A percentile compares a stretch with the other conserved stretches of the same genome.
phyloP scores from a whole-genome alignment of 768 basidiomycete genomes.

The Porphyrellus cyaneotinctus region DNA sequence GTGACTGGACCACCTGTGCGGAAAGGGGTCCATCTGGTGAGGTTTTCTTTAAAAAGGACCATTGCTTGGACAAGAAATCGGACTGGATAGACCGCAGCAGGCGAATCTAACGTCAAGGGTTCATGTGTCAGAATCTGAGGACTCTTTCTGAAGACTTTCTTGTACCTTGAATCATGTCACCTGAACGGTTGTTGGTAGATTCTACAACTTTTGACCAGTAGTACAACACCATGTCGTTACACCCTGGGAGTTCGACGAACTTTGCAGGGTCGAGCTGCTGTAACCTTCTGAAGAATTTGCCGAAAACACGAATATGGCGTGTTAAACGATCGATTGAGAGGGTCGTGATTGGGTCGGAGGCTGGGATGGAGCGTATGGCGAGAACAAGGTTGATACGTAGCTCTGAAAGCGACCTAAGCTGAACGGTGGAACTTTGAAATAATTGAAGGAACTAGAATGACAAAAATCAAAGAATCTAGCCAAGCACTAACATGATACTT shows the following conservation, averaged over 20 bases:
- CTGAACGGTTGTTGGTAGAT: conserved; percentile 50
- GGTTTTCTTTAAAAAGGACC: conserved; percentile 80
- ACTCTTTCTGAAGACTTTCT: neutral
- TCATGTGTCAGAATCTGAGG: neutral
- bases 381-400: conserved; percentile 54
- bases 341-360: conserved; percentile 35
- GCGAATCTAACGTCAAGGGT: conserved; percentile 45
- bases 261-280: conserved; percentile 56
- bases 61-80: conserved; percentile 80
- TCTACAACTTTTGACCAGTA: conserved; percentile 80
- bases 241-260: conserved; percentile 61
- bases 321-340: conserved; percentile 56
- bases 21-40: conserved; percentile 70
- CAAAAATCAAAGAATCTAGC: conserved; percentile 1
- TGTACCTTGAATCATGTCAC: conserved; percentile 55
- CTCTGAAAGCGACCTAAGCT: conserved; percentile 52
- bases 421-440: conserved; percentile 55
- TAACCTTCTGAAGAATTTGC: conserved; percentile 75
- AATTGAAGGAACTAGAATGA: conserved; percentile 51
- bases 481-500: conserved; percentile 16
- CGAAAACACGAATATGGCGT: conserved; percentile 65
- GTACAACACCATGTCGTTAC: conserved; percentile 65
- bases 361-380: conserved; percentile 36
- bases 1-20: conserved; percentile 59
- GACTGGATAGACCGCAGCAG: conserved; percentile 65